Evolutionary conservation across 495 filamentous ascomycete species (phyloP), one percentile per base, ranked within the genome.

Genomic region (Aspergillus diversus): DNA sequence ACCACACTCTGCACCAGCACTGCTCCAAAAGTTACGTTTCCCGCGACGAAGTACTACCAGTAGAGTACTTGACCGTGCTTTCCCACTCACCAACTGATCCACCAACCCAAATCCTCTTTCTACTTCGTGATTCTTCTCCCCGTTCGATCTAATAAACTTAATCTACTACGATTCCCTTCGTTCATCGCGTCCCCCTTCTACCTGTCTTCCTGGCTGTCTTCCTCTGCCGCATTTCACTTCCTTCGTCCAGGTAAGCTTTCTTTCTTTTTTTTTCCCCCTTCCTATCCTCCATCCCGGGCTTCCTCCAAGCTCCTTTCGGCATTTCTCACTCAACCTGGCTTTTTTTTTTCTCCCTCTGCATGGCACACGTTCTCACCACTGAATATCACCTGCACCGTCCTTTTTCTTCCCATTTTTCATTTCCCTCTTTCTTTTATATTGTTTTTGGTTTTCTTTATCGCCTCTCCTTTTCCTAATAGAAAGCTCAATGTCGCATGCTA

Each of bases 401-500:
- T 43, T 61, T 61, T 61, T 61, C 31, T 61, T 61, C 51, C 47
- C 5, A 17, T 50, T 61, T 61, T 61, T 55, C n/a, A 35, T 46
- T 61, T 43, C 52, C 35, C 59, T 55, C 52, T 46, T 49, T 33
- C 16, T 39, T 55, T 46, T 47, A 32, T 33, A 46, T 46, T 61
- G 21, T 37, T 58, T 50, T 17, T 49, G 49, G 31, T 37, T 61
- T 48, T 16, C 52, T 27, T 31, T 61, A 9, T 50, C 21, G 5
- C 12, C 31, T 33, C 27, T 60, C 57, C 42, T 39, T 15, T 33
- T 54, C 33, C 53, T 43, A 53, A 34, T 63, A 50, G 16, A 7
- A 5, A 9, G 27, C n/a, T 27, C n/a, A 50, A 50, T 50, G 9
- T 27, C 16, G 47, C 47, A 50, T 50, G 16, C 5, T 50, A 16